Base-by-base conservation (phyloP, 371 early-diverging fungal species). In the Actinomortierella ambigua region DNA sequence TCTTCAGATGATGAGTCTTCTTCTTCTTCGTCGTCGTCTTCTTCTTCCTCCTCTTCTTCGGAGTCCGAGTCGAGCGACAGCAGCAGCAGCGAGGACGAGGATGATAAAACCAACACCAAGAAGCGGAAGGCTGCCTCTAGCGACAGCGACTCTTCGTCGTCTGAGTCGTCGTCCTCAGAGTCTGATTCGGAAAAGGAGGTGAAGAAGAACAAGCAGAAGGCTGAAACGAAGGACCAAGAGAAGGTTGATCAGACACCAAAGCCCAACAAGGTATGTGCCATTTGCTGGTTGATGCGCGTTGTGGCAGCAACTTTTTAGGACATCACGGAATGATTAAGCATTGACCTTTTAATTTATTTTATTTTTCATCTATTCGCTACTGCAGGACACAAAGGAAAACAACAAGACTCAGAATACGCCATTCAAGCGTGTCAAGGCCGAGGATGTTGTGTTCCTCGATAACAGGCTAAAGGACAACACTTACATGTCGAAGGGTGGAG, bases 381-480 rank as follows among this genome's bases (percentile, higher is more conserved):
- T 24, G 50, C 76, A 51, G 59, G 77, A 57, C 39, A 48, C 57
- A 7, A 73, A 65, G 63, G 17, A 59, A 28, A 53, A 53, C 29
- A 77, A 53, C 29, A 77, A 69, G 57, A 71, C 65, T 22, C 85
- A 84, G 47, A 85, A 84, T 29, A 81, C 81, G 29, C 92, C 88
- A 6, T 96, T 97, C 78, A 90, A 88, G 76, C 86, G 96, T 42
- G 89, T 97, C 24, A 84, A 84, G 43, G 83, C 85, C 11, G 91
- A 93, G 59, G 91, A 95, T 59, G 93, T 96, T 2, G 83, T 80
- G 15, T 96, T 93, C 63, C 59, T 76, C 3, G 90, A 93, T 69
- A 90, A 93, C 0, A 76, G 90, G 39, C 78, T 96, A 53, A 91
- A 85, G 69, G 94, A 96, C 76, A 97, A 96, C 79, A 80, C 88